Percentiles rank a stretch among this genome's conserved stretches.
Conservation (phyloP, 2,329 filamentous ascomycete genomes). For the Pseudogymnoascus sp. region DNA sequence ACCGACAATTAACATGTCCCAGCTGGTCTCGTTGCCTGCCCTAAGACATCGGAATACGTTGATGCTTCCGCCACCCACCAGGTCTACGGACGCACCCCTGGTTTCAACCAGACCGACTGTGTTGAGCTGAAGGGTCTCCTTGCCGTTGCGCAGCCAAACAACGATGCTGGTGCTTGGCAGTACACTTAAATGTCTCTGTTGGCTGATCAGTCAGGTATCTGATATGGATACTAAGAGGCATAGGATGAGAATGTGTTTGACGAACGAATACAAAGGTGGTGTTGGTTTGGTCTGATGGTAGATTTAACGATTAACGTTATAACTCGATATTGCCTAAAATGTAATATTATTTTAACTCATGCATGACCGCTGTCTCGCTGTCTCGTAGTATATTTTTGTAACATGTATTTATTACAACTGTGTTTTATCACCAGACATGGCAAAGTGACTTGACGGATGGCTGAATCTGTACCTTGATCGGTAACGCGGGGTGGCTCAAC, state of each 20-base stretch:
- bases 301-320: neutral
- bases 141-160: conserved; percentile 22
- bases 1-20: conserved; percentile 24
- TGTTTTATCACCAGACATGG: conserved; percentile 3
- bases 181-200: conserved; percentile 27
- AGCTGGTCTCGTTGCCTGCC: conserved; percentile 26
- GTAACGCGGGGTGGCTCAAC: neutral
- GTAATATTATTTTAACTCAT: neutral
- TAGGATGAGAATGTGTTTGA: conserved; percentile 8
- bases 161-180: conserved; percentile 32
- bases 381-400: neutral
- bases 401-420: neutral
- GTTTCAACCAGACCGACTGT: conserved; percentile 28
- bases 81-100: conserved; percentile 24
- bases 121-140: conserved; percentile 28
- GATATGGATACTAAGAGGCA: neutral
- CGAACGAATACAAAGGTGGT: neutral
- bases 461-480: neutral
- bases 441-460: neutral
- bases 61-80: conserved; percentile 21
- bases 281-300: neutral
- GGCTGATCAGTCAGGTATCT: neutral
- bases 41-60: conserved; percentile 13
- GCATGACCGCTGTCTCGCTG: neutral
- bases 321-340: neutral